Conservation (phyloP, 768 basidiomycete genomes). For the Paxillus ammoniavirescens region DNA sequence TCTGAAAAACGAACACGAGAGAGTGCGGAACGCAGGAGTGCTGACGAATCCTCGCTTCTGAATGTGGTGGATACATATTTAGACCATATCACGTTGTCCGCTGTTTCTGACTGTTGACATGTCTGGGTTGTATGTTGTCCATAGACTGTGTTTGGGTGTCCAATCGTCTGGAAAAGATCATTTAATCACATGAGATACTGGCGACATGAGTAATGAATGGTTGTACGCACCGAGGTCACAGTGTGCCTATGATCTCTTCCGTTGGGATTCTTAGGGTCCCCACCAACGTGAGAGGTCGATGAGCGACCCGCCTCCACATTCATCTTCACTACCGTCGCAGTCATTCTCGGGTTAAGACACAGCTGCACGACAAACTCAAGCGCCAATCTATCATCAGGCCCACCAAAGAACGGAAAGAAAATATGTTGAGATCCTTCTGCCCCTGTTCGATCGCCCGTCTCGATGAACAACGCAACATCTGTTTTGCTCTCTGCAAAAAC, state of each 20-base stretch:
- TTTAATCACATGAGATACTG: neutral
- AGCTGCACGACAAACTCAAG: constrained; percentile 83
- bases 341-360: constrained; percentile 63
- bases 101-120: constrained; percentile 75
- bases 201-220: neutral
- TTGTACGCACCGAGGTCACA: constrained; percentile 45
- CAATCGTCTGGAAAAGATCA: constrained; percentile 25
- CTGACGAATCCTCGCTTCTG: constrained; percentile 9
- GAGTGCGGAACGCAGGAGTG: constrained; percentile 34
- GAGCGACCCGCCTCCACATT: constrained; percentile 31
- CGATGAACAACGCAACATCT: constrained; percentile 85
- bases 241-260: constrained; percentile 37
- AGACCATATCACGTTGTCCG: constrained; percentile 77
- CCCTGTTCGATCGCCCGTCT: constrained; percentile 45
- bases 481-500: constrained; percentile 69
- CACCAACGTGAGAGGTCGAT: constrained; percentile 25
- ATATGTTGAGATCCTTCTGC: constrained; percentile 53
- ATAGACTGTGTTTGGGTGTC: constrained; percentile 69
- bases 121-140: constrained; percentile 61
- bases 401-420: constrained; percentile 91
- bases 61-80: constrained; percentile 45
- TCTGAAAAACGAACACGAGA: constrained; percentile 64
- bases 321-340: constrained; percentile 69
- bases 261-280: constrained; percentile 1
- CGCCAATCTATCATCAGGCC: constrained; percentile 88